A percentile compares a stretch with the other conserved stretches of the same genome.
These are phyloP conservation scores for Astragalus glycyphyllos DNA, from an alignment of 306 rosid species.

Conservation along the genomic window DNA sequence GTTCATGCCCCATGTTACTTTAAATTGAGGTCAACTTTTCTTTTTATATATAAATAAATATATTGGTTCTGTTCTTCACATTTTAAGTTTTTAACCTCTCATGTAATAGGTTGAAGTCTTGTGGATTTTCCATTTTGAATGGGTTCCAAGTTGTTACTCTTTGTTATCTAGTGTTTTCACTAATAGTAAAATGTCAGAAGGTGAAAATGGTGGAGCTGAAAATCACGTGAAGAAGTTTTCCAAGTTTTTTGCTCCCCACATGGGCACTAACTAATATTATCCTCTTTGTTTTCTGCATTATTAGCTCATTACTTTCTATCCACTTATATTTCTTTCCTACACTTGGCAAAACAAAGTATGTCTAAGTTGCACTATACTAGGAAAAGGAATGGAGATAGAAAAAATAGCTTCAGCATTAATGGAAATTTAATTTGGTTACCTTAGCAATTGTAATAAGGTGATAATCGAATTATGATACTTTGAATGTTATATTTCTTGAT, in stretches of 20 bases:
- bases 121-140: slow-evolving; percentile 45
- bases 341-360: slow-evolving; percentile 40
- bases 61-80: slow-evolving; percentile 26
- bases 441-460: slow-evolving; percentile 46
- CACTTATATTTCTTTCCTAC: slow-evolving; percentile 35
- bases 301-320: slow-evolving; percentile 42
- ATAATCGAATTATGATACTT: slow-evolving; percentile 44
- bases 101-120: slow-evolving; percentile 42
- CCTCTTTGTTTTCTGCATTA: slow-evolving; percentile 45
- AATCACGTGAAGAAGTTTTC: slow-evolving; percentile 44
- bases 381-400: slow-evolving; percentile 30
- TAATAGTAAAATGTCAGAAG: slow-evolving; percentile 36
- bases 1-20: slow-evolving; percentile 41
- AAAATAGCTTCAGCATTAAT: slow-evolving; percentile 32
- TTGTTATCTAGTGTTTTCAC: slow-evolving; percentile 40
- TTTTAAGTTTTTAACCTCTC: slow-evolving; percentile 44
- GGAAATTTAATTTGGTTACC: slow-evolving; percentile 37
- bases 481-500: slow-evolving; percentile 43
- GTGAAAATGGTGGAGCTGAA: slow-evolving; percentile 50
- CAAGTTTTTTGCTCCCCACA: slow-evolving; percentile 47
- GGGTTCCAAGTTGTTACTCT: slow-evolving; percentile 45
- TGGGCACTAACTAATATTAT: slow-evolving; percentile 47
- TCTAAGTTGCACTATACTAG: slow-evolving; percentile 37
- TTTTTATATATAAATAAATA: slow-evolving; percentile 15
- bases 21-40: slow-evolving; percentile 32